These are phyloP conservation scores for Pseudisothecium myosuroides DNA, from an alignment of 225 moss, liverwort and hornwort species.

Conservation along the genomic window DNA sequence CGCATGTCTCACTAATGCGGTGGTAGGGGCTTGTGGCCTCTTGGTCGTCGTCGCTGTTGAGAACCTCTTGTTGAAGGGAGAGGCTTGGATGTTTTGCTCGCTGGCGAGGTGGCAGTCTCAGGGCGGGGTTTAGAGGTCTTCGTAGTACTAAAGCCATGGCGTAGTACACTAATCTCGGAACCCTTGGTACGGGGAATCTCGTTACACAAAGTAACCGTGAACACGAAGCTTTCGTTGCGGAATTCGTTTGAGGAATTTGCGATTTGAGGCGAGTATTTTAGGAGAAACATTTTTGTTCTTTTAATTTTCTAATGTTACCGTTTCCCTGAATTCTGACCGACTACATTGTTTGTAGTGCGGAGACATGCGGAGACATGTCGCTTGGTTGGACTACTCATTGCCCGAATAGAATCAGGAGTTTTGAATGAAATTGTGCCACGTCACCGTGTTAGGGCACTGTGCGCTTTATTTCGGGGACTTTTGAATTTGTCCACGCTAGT, in stretches of 20 bases:
- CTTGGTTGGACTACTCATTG: not conserved
- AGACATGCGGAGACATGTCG: not conserved
- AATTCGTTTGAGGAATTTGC: not conserved
- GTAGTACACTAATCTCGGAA: not conserved
- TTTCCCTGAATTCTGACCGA: slow-evolving; percentile 1
- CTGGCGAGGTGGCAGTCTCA: not conserved
- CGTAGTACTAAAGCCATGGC: not conserved
- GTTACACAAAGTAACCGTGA: not conserved
- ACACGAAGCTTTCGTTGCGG: not conserved
- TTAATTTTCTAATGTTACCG: not conserved
- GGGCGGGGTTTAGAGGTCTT: not conserved
- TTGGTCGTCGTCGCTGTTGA: not conserved
- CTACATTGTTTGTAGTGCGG: not conserved
- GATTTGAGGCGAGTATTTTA: not conserved
- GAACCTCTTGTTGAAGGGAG: not conserved
- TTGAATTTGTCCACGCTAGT: not conserved
- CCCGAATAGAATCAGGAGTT: not conserved
- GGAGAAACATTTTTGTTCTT: not conserved
- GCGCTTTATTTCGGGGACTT: not conserved
- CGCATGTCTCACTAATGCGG: not conserved
- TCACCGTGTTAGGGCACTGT: slow-evolving; percentile 2
- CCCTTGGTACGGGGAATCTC: not conserved
- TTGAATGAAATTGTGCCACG: not conserved
- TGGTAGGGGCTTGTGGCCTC: not conserved
- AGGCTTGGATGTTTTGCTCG: not conserved